Percentiles rank a stretch among this genome's conserved stretches.
Evolutionary conservation across 768 basidiomycete species (phyloP).

Genomic region (Clitopilus passeckerianus): DNA sequence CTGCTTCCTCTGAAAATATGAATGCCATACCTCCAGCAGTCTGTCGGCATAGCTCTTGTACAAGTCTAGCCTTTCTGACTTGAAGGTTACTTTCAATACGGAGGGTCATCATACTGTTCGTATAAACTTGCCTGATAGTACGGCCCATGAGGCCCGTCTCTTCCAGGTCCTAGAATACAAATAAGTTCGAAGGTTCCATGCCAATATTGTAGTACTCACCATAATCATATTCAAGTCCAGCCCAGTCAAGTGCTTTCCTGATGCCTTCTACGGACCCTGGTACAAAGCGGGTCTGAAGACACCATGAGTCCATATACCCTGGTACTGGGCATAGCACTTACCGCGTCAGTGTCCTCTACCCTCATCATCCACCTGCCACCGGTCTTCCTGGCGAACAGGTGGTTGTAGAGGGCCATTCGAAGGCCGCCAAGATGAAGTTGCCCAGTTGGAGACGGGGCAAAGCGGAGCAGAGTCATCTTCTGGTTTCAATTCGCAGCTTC

Average conservation of each 20-base stretch:
- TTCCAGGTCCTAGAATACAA: slow-evolving; percentile 61
- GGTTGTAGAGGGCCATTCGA: slow-evolving; percentile 90
- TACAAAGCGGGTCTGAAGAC: slow-evolving; percentile 68
- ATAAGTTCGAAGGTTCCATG: background rate
- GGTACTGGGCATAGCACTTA: slow-evolving; percentile 27
- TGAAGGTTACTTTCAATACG: slow-evolving; percentile 6
- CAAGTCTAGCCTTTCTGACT: slow-evolving; percentile 88
- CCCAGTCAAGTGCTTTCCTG: slow-evolving; percentile 76
- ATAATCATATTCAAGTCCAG: slow-evolving; percentile 86
- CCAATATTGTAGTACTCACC: slow-evolving; percentile 41
- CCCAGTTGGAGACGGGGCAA: slow-evolving; percentile 97
- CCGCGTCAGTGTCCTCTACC: slow-evolving; percentile 94
- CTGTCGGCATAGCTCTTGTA: slow-evolving; percentile 71
- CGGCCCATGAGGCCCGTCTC: slow-evolving; percentile 71
- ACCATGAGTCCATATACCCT: background rate
- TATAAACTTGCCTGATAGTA: slow-evolving; percentile 62
- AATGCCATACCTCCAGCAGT: slow-evolving; percentile 62
- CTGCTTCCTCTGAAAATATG: background rate
- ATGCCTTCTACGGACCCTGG: slow-evolving; percentile 84
- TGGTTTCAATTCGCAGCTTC: background rate
- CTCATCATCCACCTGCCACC: slow-evolving; percentile 89
- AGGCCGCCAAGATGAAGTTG: slow-evolving; percentile 92
- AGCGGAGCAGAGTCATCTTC: slow-evolving; percentile 67
- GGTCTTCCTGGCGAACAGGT: slow-evolving; percentile 75
- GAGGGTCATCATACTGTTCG: background rate